Evolutionary conservation across 192 early-diverging fungal genomes (phyloP).

Genomic region (Entomortierella lignicola): DNA sequence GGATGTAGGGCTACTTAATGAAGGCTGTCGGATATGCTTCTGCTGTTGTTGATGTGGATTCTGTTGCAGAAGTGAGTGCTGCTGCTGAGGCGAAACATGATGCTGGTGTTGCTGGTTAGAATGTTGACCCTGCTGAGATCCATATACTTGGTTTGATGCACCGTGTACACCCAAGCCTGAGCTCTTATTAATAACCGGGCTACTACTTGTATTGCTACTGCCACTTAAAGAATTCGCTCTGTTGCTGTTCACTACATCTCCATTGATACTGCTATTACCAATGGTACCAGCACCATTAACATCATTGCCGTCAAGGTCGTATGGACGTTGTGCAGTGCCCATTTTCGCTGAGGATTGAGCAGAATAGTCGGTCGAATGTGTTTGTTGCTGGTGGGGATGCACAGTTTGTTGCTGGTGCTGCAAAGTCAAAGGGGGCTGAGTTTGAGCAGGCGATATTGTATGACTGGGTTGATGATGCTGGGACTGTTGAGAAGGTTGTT

Average conservation of each 20-base stretch:
- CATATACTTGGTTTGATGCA: background rate
- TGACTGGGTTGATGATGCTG: conserved; percentile 11
- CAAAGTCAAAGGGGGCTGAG: background rate
- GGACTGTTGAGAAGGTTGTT: conserved; percentile 12
- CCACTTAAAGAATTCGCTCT: background rate
- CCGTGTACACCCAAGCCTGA: conserved; percentile 5
- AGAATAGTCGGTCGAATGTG: conserved; percentile 4
- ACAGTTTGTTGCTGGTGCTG: conserved; percentile 18
- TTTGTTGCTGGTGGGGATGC: conserved; percentile 3
- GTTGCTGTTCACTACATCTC: background rate
- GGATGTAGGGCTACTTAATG: background rate
- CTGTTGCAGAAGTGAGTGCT: conserved; percentile 1
- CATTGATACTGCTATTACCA: background rate
- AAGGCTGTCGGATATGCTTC: conserved; percentile 5
- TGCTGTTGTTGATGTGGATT: background rate
- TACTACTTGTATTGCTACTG: background rate
- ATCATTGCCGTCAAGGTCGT: conserved; percentile 1
- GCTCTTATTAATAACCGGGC: background rate
- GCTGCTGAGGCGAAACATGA: background rate
- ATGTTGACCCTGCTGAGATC: conserved; percentile 9
- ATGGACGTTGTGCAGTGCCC: background rate
- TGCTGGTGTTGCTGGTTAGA: background rate
- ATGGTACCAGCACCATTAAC: background rate
- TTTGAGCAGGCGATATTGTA: background rate
- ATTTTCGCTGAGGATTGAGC: conserved; percentile 6